Evolutionary conservation across 441 rosid genomes (phyloP), one percentile per base, ranked within the genome.

Genomic region (Arabidopsis lyrata): DNA sequence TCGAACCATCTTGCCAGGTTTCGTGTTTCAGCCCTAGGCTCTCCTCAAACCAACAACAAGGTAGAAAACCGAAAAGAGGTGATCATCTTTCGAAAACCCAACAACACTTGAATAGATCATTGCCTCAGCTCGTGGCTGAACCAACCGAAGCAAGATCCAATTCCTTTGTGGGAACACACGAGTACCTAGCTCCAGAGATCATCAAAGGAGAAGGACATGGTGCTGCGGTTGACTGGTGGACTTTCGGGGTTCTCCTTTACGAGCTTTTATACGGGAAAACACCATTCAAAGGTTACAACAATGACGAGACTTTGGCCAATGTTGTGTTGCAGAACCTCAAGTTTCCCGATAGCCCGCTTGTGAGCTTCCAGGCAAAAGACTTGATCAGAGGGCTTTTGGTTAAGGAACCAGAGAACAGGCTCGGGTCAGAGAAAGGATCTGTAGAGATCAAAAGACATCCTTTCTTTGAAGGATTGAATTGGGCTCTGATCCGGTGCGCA

Each of bases 221-320:
- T 16, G 86, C 77, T 48, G 90, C 90, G 0, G 90, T 86, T 52
- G 90, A 86, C 77, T 86, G 90, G 88, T 86, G 90, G 90, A 86
- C 90, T 3, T 73, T 86, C 0, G 90, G 90, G 20, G 77, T 86
- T 56, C 84, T 86, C 44, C 73, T 86, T 20, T 86, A 75, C 50
- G 88, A 86, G 79, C 77, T 86, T 67, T 61, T 86, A 14, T 84
- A 84, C 9, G 90, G 86, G 20, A 78, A 64, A 63, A 86, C 90
- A 41, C 90, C 90, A n/a, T 86, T 84, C 50, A 84, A 81, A 77
- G 88, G 86, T 13, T 53, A 74, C 36, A 86, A 86, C 64, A 81
- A 86, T 39, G 88, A 86, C 66, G 63, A 79, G 42, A 86, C 90
- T 24, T 70, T 86, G 10, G 85, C 85, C 8, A 86, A 83, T 35